Conservation (phyloP, 2,329 filamentous ascomycete genomes). For the Nemania diffusa region DNA sequence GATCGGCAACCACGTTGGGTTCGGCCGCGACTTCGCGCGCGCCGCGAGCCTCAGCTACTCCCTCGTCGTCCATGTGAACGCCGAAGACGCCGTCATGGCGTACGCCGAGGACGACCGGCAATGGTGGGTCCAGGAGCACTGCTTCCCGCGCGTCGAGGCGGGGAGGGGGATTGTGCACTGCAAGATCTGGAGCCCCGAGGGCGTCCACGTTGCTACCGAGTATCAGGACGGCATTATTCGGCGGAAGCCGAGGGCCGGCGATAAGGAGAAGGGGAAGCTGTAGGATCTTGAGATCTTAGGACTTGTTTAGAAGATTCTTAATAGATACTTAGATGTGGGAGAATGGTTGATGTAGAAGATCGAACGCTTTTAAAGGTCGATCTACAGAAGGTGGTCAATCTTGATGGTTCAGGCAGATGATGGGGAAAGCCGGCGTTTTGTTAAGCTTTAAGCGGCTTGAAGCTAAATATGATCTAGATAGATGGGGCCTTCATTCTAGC, state of each 20-base stretch:
- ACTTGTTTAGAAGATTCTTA: not conserved
- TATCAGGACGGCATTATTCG: constrained; percentile 63
- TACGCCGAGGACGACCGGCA: constrained; percentile 47
- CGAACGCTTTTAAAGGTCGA: not conserved
- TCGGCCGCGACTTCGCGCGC: constrained; percentile 55
- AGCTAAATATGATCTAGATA: not conserved
- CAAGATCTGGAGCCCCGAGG: constrained; percentile 65
- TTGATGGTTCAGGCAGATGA: not conserved
- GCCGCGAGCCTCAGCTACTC: constrained; percentile 62
- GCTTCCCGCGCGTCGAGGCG: constrained; percentile 59
- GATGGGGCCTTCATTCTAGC: not conserved
- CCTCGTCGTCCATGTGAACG: constrained; percentile 64
- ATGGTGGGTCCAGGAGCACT: constrained; percentile 67
- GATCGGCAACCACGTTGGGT: constrained; percentile 60
- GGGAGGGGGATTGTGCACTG: constrained; percentile 60
- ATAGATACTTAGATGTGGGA: not conserved
- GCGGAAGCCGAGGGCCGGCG: constrained; percentile 6
- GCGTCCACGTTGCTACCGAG: constrained; percentile 64
- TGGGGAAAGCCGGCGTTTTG: not conserved
- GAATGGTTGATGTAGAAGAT: not conserved
- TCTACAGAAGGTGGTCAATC: not conserved
- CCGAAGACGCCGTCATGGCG: constrained; percentile 59
- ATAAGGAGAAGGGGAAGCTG: constrained; percentile 13
- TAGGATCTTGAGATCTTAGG: not conserved
- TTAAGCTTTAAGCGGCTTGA: not conserved